phyloP scores from a whole-genome alignment of 202 grass and related monocot genomes.

The Setaria italica region DNA sequence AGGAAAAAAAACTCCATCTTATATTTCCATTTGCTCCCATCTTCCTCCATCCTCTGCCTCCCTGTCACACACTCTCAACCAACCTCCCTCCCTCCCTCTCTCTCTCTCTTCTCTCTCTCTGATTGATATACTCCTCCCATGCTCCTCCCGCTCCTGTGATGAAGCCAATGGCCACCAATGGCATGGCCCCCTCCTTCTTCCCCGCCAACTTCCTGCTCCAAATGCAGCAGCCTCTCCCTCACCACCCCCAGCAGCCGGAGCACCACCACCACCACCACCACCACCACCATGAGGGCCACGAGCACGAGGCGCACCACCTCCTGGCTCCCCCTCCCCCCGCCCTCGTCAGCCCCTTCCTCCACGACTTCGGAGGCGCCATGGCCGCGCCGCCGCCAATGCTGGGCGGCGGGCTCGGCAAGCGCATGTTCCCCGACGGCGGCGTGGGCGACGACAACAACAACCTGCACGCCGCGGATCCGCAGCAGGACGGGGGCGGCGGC shows the following conservation, averaged over 20 bases:
- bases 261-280: conserved; percentile 26
- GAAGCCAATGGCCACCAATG: conserved; percentile 62
- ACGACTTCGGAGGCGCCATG: conserved; percentile 42
- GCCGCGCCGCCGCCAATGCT: conserved; percentile 29
- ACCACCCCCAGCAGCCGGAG: conserved; percentile 16
- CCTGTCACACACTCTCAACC: conserved; percentile 43
- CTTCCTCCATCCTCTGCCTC: conserved; percentile 38
- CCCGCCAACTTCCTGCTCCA: conserved; percentile 71
- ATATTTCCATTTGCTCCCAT: conserved; percentile 57
- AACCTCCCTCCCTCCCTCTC: conserved; percentile 12
- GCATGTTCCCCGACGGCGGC: conserved; percentile 15
- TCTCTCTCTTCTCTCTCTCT: background rate
- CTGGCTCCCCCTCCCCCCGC: conserved; percentile 37
- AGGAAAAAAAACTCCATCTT: background rate
- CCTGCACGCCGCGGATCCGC: background rate
- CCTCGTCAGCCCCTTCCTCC: conserved; percentile 45
- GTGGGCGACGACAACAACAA: background rate
- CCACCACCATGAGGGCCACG: conserved; percentile 26
- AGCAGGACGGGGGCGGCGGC: background rate
- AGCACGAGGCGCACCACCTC: conserved; percentile 41
- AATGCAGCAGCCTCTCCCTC: conserved; percentile 61
- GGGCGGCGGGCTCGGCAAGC: background rate
- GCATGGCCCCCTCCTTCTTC: conserved; percentile 55
- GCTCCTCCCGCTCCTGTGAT: conserved; percentile 47
- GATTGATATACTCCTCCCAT: conserved; percentile 47